A percentile compares a stretch with the other conserved stretches of the same genome.
These are phyloP conservation scores for Xylariaceae sp. DNA, from an alignment of 2,329 filamentous ascomycete species.

Conservation along the genomic window DNA sequence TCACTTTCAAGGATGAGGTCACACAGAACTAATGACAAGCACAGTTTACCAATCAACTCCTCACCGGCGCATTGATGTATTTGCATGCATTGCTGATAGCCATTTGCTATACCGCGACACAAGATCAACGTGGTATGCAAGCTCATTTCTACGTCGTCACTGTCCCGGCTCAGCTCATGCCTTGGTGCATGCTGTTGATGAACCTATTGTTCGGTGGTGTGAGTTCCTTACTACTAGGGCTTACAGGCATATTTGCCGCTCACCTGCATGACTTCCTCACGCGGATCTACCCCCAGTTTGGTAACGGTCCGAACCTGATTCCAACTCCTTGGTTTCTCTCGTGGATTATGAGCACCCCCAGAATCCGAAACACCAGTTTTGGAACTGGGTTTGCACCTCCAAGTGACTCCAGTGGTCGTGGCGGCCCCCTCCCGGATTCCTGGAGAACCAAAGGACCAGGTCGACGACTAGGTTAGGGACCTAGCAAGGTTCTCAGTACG, in stretches of 20 bases:
- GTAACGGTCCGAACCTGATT: slow-evolving; percentile 74
- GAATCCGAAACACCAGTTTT: slow-evolving; percentile 49
- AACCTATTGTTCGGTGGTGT: slow-evolving; percentile 66
- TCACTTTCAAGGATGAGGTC: neutral
- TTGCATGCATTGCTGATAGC: slow-evolving; percentile 69
- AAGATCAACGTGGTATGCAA: slow-evolving; percentile 76
- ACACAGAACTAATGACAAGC: slow-evolving; percentile 21
- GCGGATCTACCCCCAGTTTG: slow-evolving; percentile 82
- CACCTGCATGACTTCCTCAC: slow-evolving; percentile 90
- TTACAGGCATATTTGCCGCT: slow-evolving; percentile 78
- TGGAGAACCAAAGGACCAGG: slow-evolving; percentile 63
- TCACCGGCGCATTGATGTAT: slow-evolving; percentile 51
- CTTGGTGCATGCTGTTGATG: slow-evolving; percentile 72
- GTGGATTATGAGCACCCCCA: slow-evolving; percentile 56
- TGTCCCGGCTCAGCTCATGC: slow-evolving; percentile 77
- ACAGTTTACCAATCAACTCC: slow-evolving; percentile 49
- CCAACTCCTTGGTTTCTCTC: slow-evolving; percentile 70
- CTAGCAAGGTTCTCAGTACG: too few species aligned
- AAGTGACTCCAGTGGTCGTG: slow-evolving; percentile 31
- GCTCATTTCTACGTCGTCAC: slow-evolving; percentile 78
- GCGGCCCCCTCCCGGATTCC: slow-evolving; percentile 55
- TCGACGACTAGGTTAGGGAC: slow-evolving; percentile 53
- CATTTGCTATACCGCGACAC: slow-evolving; percentile 76
- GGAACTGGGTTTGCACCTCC: slow-evolving; percentile 56
- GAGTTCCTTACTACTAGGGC: slow-evolving; percentile 55